Base-by-base conservation (phyloP, 1,284 basidiomycete species). In the Apiotrichum sp. region DNA sequence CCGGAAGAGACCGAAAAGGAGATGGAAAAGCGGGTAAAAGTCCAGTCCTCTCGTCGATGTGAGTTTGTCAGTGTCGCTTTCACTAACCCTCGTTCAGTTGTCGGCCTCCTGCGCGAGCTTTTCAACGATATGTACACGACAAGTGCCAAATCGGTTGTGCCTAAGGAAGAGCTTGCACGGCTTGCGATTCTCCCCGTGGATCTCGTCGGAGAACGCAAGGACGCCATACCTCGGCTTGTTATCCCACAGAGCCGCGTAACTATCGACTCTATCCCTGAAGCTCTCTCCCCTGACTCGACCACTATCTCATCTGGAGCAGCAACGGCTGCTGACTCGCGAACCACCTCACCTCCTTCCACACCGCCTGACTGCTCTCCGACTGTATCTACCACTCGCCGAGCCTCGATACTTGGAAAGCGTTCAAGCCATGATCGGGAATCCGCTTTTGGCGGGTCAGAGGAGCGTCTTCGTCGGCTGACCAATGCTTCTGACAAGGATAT, bases 161-260 rank as follows among this genome's bases (percentile, higher is more conserved):
- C 75, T 4, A 65, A 67, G 14, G 71, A 73, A 57, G 72, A 74
- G 56, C 66, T 77, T 11, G 75, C 75, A 0, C 72, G 74, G 16
- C 65, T 77, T 1, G 75, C 75, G n/a, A 73, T 74, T 35, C 47
- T 62, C 11, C 61, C 61, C 5, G 43, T 62, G 31, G 61, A 62
- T 36, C 44, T 57, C 3, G 44, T 59, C 6, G 47, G 51, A 6
- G 55, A 59, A 39, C 53, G 57, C n/a, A 51, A 46, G 48, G 54
- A 51, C 4, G 44, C 48, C 2, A 45, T 55, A 8, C 29, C 43
- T 22, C 36, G 7, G 36, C 13, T 8, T 4, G 31, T 45, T 0
- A 11, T 35, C 7, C 43, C 56, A 9, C 53, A 63, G 42, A 43
- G 6, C 29, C 39, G 48, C 2, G 51, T 58, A 7, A 58, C 59